Evolutionary conservation across 331 rosid species (phyloP).

Genomic region (Quercus phellos): DNA sequence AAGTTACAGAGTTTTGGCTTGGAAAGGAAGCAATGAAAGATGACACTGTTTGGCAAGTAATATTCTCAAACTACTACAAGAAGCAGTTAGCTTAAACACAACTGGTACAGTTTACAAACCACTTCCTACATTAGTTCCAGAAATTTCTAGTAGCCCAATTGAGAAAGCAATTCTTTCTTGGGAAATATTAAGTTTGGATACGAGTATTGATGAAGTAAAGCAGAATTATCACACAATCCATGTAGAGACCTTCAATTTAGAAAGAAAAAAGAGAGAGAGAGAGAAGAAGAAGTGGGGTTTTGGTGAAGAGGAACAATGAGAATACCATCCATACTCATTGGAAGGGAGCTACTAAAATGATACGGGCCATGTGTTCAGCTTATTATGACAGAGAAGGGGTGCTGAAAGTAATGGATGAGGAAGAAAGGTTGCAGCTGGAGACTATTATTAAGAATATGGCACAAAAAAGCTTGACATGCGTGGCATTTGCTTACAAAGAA

Average conservation of each 20-base stretch:
- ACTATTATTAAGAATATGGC: constrained; percentile 34
- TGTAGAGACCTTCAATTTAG: constrained; percentile 31
- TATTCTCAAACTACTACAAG: constrained; percentile 11
- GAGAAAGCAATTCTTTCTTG: constrained; percentile 42
- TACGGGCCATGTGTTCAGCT: constrained; percentile 23
- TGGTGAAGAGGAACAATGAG: constrained; percentile 1
- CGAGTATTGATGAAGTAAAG: constrained; percentile 29
- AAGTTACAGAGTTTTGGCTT: constrained; percentile 36
- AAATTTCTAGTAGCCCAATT: constrained; percentile 35
- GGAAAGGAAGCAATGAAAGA: constrained; percentile 5
- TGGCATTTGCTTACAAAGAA: constrained; percentile 35
- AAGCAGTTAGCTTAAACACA: constrained; percentile 31
- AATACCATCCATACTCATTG: constrained; percentile 21
- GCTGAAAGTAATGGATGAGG: constrained; percentile 14
- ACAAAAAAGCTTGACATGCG: constrained; percentile 35
- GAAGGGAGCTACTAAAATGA: constrained; percentile 47
- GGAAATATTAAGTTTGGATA: constrained; percentile 15
- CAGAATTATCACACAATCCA: constrained; percentile 9
- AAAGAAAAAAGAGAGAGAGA: too few relatives aligned
- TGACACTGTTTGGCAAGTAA: not conserved
- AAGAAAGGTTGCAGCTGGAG: constrained; percentile 11
- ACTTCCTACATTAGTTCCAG: constrained; percentile 13
- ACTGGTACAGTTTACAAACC: constrained; percentile 21
- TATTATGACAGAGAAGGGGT: constrained; percentile 21
- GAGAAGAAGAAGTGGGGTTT: constrained; percentile 33